Base-by-base conservation (phyloP, 208 protist species). In the Trypanosoma avium region DNA sequence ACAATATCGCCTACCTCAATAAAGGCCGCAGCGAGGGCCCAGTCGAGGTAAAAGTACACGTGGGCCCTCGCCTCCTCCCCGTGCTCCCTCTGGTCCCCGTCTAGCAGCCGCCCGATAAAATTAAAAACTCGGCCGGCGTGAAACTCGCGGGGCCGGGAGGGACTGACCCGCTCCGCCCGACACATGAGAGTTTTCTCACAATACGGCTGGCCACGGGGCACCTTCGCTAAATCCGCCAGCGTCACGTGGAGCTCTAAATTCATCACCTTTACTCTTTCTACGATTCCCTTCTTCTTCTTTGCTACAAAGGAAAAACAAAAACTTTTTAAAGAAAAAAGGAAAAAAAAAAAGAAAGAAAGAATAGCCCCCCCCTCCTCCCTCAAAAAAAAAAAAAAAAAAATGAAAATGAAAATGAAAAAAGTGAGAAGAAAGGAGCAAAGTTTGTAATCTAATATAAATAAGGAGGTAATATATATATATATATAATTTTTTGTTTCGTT, bases 21-120 rank as follows among this genome's bases (percentile, higher is more conserved):
- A 61, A 93, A 93, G 33, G 79, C 66, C 13, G 82, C 83, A 1
- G 70, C 84, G 46, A 66, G 63, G 7, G 79, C 87, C 87, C 84
- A 93, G 33, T 81, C 67, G 32, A 82, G 75, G 58, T 86, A 88
- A 62, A 91, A 89, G 65, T 89, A 78, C 27, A 89, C 52, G 48
- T 78, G 76, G 24, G 86, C 61, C n/a, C 30, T 53, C 7, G 35
- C 43, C 1, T 19, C 43, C 10, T 61, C 58, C 19, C 9, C 29
- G 32, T 57, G 29, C 19, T 48, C 32, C 40, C 56, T 57, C 24
- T 67, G 22, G 47, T 43, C 38, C 2, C 65, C 17, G 55, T 68
- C 67, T 0, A 68, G 40, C 13, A 87, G 53, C 22, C 60, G 61
- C 1, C 78, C 82, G 26, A 74, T 48, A 2, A 86, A 43, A 22